Base-by-base conservation (phyloP, 345 rosid species). In the Pugionium dolabratum region DNA sequence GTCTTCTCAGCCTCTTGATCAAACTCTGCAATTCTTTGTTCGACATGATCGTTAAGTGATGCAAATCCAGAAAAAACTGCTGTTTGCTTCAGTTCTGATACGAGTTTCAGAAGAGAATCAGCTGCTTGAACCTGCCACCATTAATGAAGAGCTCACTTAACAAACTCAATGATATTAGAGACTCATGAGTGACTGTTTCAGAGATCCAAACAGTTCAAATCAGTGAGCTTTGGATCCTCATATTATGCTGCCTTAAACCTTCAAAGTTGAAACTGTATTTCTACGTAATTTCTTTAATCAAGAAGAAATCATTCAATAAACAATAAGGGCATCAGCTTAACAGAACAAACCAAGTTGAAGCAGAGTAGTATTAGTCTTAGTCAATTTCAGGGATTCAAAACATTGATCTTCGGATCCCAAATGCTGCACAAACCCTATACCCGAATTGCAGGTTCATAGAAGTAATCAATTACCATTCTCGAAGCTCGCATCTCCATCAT, bases 401-500 rank as follows among this genome's bases (percentile, higher is more conserved):
- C 31, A 37, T 34, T 32, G 44, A 43, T 8, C 39, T 43, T 30
- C 3, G 8, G 52, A 44, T 32, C 27, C 7, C 48, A 30, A 9
- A 49, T 29, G 35, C 51, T 8, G 4, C 4, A 18, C 18, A 18
- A 18, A 18, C 18, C 41, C 25, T 51, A 31, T 51, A 30, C 50
- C 58, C 54, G 40, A 25, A 9, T 10, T 10, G 6, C 5, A 40
- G 33, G 26, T 9, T 1, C 11, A 37, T 1, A 1, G 2, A 33
- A 43, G 28, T n/a, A 54, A 45, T 3, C 10, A 48, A 4, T 60
- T 33, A 92, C 95, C 95, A 92, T 83, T 80, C 93, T 81, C 7
- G 96, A 80, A n/a, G 98, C 96, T 10, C 94, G 96, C 94, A 82
- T 85, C 76, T 93, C 97, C 98, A 90, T 89, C 96, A 85, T 87